These are phyloP conservation scores for Massospora cicadina DNA, from an alignment of 371 early-diverging fungal genomes.

Conservation along the genomic window DNA sequence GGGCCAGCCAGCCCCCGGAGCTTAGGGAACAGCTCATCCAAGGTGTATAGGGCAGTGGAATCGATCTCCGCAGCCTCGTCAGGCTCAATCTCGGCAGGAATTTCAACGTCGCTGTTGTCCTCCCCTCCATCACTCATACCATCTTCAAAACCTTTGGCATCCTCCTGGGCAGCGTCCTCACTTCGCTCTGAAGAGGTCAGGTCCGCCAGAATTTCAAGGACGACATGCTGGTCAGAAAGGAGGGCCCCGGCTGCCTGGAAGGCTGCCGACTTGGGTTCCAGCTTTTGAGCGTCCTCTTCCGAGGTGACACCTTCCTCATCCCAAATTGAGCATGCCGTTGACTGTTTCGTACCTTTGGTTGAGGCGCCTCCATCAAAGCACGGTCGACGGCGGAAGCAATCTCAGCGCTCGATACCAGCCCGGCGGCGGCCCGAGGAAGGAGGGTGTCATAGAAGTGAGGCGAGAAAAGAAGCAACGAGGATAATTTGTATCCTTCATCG, in stretches of 20 bases:
- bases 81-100: not conserved
- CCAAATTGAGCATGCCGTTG: not conserved
- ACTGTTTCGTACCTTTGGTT: not conserved
- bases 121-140: slow-evolving; percentile 5
- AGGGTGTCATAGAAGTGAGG: not conserved
- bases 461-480: not conserved
- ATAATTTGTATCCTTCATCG: not conserved
- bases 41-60: not conserved
- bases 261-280: slow-evolving; percentile 7
- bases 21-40: not conserved
- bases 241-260: slow-evolving; percentile 14
- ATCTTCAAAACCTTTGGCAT: not conserved
- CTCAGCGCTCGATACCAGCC: not conserved
- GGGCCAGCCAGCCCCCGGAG: not conserved
- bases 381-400: not conserved
- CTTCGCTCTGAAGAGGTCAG: slow-evolving; percentile 4
- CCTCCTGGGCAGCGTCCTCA: not conserved
- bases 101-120: not conserved
- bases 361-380: not conserved
- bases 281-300: not conserved
- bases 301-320: not conserved
- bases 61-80: not conserved
- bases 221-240: not conserved
- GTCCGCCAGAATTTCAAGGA: not conserved
- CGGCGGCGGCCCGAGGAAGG: not conserved